Percentiles rank a stretch among this genome's conserved stretches.
Conservation (phyloP, 768 basidiomycete species). For the Suillus alpinus region DNA sequence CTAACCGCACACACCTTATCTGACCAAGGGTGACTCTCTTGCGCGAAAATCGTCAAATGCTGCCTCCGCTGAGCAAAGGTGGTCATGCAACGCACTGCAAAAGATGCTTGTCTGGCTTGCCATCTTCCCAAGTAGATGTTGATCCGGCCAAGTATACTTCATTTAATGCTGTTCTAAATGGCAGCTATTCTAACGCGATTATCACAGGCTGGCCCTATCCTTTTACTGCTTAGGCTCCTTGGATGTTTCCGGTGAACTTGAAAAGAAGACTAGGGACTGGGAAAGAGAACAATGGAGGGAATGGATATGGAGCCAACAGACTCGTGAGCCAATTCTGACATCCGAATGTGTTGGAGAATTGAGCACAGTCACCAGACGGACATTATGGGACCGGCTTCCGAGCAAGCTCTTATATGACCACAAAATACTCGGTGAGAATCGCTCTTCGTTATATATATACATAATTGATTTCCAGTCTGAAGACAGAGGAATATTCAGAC, state of each 20-base stretch:
- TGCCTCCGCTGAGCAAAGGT: constrained; percentile 34
- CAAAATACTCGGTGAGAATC: constrained; percentile 17
- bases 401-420: constrained; percentile 71
- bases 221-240: constrained; percentile 89
- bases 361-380: constrained; percentile 40
- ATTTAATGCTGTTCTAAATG: constrained; percentile 14
- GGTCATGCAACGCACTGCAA: constrained; percentile 66
- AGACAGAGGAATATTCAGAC: constrained; percentile 39
- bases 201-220: constrained; percentile 69
- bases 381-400: constrained; percentile 66
- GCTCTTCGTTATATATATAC: neutral
- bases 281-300: constrained; percentile 66
- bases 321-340: constrained; percentile 37
- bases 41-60: neutral
- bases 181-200: constrained; percentile 10
- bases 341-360: constrained; percentile 7
- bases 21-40: neutral
- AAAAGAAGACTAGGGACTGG: constrained; percentile 39
- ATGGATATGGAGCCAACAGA: constrained; percentile 92
- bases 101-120: constrained; percentile 70
- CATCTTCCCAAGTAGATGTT: constrained; percentile 60
- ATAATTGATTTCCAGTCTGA: constrained; percentile 13
- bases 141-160: constrained; percentile 66
- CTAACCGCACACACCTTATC: too few relatives aligned
- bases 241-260: constrained; percentile 63